phyloP scores from a whole-genome alignment of 2,329 filamentous ascomycete genomes.

The Neonectria punicea region DNA sequence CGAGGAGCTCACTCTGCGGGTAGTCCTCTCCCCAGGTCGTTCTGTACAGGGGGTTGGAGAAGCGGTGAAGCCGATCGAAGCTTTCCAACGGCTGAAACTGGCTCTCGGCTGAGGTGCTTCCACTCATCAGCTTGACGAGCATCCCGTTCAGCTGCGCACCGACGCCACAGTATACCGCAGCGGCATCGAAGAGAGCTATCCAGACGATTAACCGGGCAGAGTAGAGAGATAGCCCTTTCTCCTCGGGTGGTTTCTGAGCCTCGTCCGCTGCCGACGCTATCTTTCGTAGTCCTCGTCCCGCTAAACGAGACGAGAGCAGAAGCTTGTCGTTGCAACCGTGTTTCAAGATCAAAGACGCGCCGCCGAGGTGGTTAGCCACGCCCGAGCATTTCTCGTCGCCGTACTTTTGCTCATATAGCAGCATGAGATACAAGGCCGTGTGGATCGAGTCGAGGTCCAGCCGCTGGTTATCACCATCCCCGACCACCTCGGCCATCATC shows the following conservation, averaged over 20 bases:
- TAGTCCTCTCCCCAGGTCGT: slow-evolving; percentile 48
- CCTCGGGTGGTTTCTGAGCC: not conserved
- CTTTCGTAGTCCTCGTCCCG: not conserved
- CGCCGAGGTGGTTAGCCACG: slow-evolving; percentile 46
- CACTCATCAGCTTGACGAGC: slow-evolving; percentile 26
- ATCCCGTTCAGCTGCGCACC: slow-evolving; percentile 47
- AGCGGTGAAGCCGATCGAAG: slow-evolving; percentile 46
- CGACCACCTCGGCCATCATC: slow-evolving; percentile 45
- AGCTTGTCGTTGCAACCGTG: slow-evolving; percentile 35
- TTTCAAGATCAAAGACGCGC: slow-evolving; percentile 45
- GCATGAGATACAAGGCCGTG: slow-evolving; percentile 49
- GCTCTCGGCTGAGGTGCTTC: not conserved
- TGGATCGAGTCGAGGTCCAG: slow-evolving; percentile 46
- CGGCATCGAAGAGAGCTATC: slow-evolving; percentile 46
- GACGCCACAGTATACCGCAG: slow-evolving; percentile 45
- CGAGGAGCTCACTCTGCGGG: slow-evolving; percentile 48
- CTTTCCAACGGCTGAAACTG: slow-evolving; percentile 28
- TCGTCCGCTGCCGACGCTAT: not conserved
- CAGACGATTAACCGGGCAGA: slow-evolving; percentile 48
- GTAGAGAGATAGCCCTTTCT: slow-evolving; percentile 42
- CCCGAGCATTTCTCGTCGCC: slow-evolving; percentile 47
- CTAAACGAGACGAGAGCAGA: slow-evolving; percentile 6
- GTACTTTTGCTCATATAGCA: slow-evolving; percentile 51
- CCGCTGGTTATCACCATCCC: slow-evolving; percentile 29
- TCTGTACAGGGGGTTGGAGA: slow-evolving; percentile 48